Conservation (phyloP, 139 green algal species). For the Chlorella sp. region DNA sequence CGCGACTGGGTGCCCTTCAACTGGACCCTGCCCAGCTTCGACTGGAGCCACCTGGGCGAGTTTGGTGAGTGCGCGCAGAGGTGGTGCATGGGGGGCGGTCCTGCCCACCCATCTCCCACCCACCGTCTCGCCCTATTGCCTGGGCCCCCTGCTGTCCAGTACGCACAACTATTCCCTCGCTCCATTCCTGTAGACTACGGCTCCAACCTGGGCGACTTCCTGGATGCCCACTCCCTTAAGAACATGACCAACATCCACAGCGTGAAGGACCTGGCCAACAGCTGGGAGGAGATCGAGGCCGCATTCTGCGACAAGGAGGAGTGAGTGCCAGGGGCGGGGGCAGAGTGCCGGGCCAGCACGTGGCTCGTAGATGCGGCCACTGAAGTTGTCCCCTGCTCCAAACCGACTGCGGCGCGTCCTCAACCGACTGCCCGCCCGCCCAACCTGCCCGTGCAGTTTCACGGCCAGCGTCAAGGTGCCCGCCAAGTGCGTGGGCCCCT, state of each 20-base stretch:
- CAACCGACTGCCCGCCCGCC: not conserved
- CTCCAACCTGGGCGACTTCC: conserved; percentile 18
- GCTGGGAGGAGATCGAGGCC: not conserved
- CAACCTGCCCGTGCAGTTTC: conserved; percentile 1
- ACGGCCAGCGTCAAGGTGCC: conserved; percentile 5
- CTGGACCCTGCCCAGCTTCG: conserved; percentile 25
- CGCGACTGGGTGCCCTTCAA: not conserved
- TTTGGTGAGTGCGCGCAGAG: conserved; percentile 10
- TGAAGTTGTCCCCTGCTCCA: no score
- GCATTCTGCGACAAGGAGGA: conserved; percentile 8
- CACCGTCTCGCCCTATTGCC: not conserved
- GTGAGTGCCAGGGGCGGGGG: not conserved
- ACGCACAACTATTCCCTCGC: no score
- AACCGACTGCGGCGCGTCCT: no score
- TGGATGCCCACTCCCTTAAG: not conserved
- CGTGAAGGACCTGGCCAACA: not conserved
- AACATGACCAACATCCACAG: not conserved
- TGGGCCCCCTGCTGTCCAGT: no score
- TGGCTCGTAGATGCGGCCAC: no score
- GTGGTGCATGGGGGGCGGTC: not conserved
- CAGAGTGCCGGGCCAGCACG: no score
- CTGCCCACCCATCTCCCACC: not conserved
- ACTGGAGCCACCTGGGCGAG: conserved; percentile 24
- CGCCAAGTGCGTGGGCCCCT: conserved; percentile 42
- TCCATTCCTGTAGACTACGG: conserved; percentile 6